These are phyloP conservation scores for Ceratopteris richardii DNA, from an alignment of 75 land plant genomes.

Conservation along the genomic window DNA sequence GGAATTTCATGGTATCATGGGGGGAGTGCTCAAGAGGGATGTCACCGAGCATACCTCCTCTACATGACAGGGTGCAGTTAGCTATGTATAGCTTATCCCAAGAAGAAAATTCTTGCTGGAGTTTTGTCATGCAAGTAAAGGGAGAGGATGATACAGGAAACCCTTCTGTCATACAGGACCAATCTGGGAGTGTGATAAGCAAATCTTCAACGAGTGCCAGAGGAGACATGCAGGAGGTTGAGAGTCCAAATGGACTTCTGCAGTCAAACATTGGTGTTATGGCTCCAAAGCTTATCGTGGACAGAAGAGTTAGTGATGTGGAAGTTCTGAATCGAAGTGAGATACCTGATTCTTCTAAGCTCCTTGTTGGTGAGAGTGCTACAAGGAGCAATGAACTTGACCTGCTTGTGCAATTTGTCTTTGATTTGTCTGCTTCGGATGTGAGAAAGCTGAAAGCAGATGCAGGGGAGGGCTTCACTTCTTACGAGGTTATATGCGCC, in stretches of 20 bases:
- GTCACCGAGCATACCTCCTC: background rate
- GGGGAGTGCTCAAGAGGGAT: conserved; percentile 4
- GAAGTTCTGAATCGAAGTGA: no score
- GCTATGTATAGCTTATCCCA: no score
- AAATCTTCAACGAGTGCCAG: background rate
- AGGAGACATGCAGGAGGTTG: background rate
- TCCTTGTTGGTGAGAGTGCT: background rate
- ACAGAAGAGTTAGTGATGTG: background rate
- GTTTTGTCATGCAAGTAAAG: no score
- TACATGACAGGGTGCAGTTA: background rate
- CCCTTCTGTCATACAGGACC: no score
- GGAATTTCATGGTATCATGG: conserved; percentile 10
- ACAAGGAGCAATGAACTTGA: background rate
- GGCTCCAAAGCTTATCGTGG: no score
- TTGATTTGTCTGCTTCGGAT: background rate
- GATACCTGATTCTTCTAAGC: no score
- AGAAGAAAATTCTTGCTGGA: no score
- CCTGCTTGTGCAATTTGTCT: background rate
- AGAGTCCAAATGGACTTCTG: no score
- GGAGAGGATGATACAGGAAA: no score
- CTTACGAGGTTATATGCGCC: conserved; percentile 19
- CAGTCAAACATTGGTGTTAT: no score
- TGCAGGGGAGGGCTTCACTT: conserved; percentile 10
- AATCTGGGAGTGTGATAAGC: background rate
- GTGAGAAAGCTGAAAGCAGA: background rate